These are phyloP conservation scores for Starmerella cellae DNA, from an alignment of 805 yeast species.

Conservation along the genomic window DNA sequence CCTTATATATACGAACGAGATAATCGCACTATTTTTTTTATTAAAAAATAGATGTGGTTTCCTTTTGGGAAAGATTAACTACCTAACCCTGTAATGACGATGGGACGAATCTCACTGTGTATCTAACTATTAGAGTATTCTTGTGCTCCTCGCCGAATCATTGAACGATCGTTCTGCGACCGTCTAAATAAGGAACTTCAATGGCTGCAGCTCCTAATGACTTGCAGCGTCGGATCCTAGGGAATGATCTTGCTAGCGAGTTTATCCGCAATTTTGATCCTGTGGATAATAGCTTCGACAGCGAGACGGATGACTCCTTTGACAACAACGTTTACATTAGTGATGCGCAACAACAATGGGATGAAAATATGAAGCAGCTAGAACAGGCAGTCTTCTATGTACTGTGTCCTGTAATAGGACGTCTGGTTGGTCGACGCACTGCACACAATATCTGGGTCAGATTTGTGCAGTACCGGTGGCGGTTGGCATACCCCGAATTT, in stretches of 20 bases:
- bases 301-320: conserved; percentile 14
- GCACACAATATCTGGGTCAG: conserved; percentile 28
- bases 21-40: too few species aligned
- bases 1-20: too few species aligned
- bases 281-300: neutral
- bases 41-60: neutral
- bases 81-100: too few species aligned
- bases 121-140: too few species aligned
- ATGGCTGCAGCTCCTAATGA: neutral
- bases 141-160: too few species aligned
- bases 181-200: too few species aligned
- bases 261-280: neutral
- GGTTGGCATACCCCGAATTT: neutral
- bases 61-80: too few species aligned
- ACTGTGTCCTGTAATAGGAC: conserved; percentile 54
- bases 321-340: conserved; percentile 16
- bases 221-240: conserved; percentile 1
- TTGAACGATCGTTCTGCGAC: too few species aligned
- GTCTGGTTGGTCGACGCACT: conserved; percentile 47
- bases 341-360: conserved; percentile 63
- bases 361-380: conserved; percentile 49
- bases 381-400: conserved; percentile 42
- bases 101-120: too few species aligned
- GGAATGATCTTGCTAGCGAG: conserved; percentile 2
- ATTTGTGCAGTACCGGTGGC: conserved; percentile 19